Conservation (phyloP, 805 yeast species). For the Citeromyces matritensis region DNA sequence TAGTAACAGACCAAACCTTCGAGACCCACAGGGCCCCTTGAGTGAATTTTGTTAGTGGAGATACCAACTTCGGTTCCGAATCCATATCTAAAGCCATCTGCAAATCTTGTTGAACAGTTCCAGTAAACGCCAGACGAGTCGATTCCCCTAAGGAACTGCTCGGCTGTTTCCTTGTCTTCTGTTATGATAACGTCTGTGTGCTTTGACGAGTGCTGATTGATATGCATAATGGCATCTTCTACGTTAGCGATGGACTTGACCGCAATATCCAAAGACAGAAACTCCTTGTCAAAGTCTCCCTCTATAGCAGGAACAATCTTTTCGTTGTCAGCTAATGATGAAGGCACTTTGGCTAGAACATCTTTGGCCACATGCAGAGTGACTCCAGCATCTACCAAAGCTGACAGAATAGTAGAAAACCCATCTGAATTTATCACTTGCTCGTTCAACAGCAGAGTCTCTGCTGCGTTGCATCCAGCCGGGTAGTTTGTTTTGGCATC, state of each 20-base stretch:
- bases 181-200: conserved; percentile 93
- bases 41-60: conserved; percentile 92
- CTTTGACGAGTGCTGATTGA: conserved; percentile 84
- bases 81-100: conserved; percentile 97
- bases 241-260: conserved; percentile 46
- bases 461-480: conserved; percentile 98
- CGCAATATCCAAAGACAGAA: conserved; percentile 70
- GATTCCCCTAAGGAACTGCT: conserved; percentile 63
- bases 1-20: conserved; percentile 96
- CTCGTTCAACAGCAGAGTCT: conserved; percentile 59
- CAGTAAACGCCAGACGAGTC: conserved; percentile 96
- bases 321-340: conserved; percentile 6
- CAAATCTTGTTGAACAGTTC: conserved; percentile 95
- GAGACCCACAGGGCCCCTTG: conserved; percentile 96
- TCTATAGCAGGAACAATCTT: conserved; percentile 32
- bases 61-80: conserved; percentile 98
- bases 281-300: conserved; percentile 73
- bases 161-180: conserved; percentile 54
- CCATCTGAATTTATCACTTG: conserved; percentile 14
- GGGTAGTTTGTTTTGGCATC: conserved; percentile 95
- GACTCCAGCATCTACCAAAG: conserved; percentile 51
- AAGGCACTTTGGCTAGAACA: conserved; percentile 17
- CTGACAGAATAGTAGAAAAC: conserved; percentile 12
- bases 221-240: conserved; percentile 69
- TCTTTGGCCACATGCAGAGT: conserved; percentile 52